These are phyloP conservation scores for Dioscorea dumetorum DNA, from an alignment of 106 monocot genomes.

Conservation along the genomic window DNA sequence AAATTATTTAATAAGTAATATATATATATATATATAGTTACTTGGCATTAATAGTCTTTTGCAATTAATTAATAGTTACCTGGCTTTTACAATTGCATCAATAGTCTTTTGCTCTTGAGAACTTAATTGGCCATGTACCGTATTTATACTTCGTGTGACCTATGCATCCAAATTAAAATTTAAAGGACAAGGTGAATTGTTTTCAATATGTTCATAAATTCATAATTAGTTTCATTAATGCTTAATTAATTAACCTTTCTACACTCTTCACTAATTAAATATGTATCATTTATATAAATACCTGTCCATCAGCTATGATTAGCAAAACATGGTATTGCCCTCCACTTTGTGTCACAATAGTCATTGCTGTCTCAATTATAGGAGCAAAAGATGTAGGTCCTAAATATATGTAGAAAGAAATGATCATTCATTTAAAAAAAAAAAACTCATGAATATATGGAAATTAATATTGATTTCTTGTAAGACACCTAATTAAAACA, in stretches of 20 bases:
- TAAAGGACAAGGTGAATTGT: too few relatives aligned
- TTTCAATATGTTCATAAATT: too few relatives aligned
- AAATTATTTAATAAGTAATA: too few relatives aligned
- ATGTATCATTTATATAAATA: constrained; percentile 7
- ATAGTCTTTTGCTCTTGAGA: constrained; percentile 76
- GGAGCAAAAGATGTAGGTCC: constrained; percentile 84
- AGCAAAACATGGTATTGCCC: constrained; percentile 85
- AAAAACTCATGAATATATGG: too few relatives aligned
- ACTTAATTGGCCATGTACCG: constrained; percentile 46
- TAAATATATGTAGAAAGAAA: neutral
- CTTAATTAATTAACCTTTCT: neutral
- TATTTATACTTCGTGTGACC: constrained; percentile 90
- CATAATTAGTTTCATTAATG: neutral
- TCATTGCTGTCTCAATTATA: constrained; percentile 73
- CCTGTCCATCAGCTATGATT: constrained; percentile 94
- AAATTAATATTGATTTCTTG: too few relatives aligned
- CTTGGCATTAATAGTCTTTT: too few relatives aligned
- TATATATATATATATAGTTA: too few relatives aligned
- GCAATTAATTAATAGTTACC: constrained; percentile 42
- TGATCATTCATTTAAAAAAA: too few relatives aligned
- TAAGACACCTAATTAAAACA: too few relatives aligned
- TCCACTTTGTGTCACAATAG: constrained; percentile 57
- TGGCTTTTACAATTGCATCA: constrained; percentile 79
- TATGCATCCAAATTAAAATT: constrained; percentile 9
- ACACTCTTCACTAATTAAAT: neutral